Evolutionary conservation across 805 yeast species (phyloP), one percentile per base, ranked within the genome.

Genomic region (Saccharomycopsis capsularis): DNA sequence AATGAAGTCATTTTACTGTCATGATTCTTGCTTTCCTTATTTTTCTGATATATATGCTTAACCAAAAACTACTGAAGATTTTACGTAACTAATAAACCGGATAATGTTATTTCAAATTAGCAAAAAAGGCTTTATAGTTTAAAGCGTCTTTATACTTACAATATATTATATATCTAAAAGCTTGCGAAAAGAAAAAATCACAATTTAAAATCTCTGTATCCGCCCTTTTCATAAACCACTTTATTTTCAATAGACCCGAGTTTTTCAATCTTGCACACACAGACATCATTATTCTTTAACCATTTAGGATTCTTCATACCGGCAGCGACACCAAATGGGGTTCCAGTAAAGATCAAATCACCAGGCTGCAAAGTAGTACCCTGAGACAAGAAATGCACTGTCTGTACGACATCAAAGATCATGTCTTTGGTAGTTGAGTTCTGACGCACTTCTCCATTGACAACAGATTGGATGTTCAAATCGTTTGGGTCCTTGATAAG

Each of bases 261-360:
- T 3, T 65, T 60, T 25, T 69, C 73, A 27, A 75, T 60, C 43
- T 60, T 60, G 48, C 75, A 65, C 44, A 64, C 70, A 15, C 71
- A 69, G 2, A 60, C 63, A 54, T 76, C 79, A 7, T 73, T 74
- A 53, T 76, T 59, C 46, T 61, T 57, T 29, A 76, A 61, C 68
- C 71, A 75, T 55, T 57, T 63, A 32, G 68, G 60, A 42, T 60
- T 55, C 24, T 59, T 62, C 55, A 66, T 60, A 3, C 79, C 79
- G 59, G 68, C 63, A 4, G 78, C 81, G 7, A 73, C 79, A 23
- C 81, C 81, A 16, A 70, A 61, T 7, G 81, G 81, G 4, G 82
- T 77, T 3, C 82, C 82, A 49, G 79, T 76, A 57, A 74, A 71
- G 47, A 77, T 72, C 22, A 77, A 52, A 55, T 74, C 79, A 38